Percentiles rank a stretch among this genome's conserved stretches.
Evolutionary conservation across 2,329 filamentous ascomycete species (phyloP).

Genomic region (Colletotrichum karsti): DNA sequence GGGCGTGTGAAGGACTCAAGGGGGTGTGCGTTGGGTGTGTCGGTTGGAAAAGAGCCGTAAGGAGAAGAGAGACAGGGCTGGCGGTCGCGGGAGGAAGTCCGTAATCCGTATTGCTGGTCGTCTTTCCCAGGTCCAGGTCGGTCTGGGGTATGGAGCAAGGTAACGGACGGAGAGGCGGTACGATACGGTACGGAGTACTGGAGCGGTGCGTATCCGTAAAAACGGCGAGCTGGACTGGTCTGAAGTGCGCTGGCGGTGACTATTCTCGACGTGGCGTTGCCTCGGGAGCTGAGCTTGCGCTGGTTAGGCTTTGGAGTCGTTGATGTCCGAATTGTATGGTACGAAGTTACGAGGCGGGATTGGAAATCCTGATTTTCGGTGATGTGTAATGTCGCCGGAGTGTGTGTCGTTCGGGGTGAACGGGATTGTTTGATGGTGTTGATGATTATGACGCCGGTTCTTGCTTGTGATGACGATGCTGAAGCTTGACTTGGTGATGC

Average conservation of each 20-base stretch:
- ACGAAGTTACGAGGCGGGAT: not conserved
- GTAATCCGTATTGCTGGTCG: slow-evolving; percentile 9
- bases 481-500: not conserved
- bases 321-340: slow-evolving; percentile 2
- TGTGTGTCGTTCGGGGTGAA: not conserved
- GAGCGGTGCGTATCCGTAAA: not conserved
- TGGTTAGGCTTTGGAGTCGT: not conserved
- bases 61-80: slow-evolving; percentile 10
- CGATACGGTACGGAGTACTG: not conserved
- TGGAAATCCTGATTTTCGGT: slow-evolving; percentile 22
- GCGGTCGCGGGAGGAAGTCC: slow-evolving; percentile 12
- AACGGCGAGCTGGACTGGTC: not conserved
- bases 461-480: slow-evolving; percentile 13
- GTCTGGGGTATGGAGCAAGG: not conserved
- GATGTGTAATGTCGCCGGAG: not conserved
- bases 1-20: not conserved
- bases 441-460: not conserved
- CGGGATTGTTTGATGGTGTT: not conserved
- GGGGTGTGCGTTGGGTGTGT: slow-evolving; percentile 7
- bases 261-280: slow-evolving; percentile 26
- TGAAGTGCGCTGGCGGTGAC: not conserved
- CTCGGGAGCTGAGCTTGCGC: not conserved
- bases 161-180: not conserved
- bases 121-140: not conserved
- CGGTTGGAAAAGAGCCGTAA: not conserved